Conservation (phyloP, 139 green algal genomes). For the Coelastrella sp. region DNA sequence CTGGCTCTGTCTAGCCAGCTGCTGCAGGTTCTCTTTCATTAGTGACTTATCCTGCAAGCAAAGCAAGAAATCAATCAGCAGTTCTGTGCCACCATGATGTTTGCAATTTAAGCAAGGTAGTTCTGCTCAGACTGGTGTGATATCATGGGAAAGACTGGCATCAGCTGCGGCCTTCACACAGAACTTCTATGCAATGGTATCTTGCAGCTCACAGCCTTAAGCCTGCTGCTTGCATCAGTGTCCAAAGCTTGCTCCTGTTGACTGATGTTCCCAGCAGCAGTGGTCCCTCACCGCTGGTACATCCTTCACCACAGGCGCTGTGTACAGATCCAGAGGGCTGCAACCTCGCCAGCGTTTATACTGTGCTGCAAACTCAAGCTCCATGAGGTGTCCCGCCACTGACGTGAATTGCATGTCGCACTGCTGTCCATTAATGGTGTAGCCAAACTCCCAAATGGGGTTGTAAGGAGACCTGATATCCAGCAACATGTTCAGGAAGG, state of each 20-base stretch:
- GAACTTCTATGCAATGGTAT: no score
- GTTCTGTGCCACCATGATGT: background rate
- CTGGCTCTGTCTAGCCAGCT: constrained; percentile 71
- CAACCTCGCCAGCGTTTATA: constrained; percentile 37
- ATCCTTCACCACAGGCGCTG: constrained; percentile 40
- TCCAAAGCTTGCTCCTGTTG: no score
- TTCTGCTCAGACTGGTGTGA: no score
- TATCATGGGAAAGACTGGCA: no score
- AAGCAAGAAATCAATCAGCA: background rate
- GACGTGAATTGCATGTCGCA: constrained; percentile 94
- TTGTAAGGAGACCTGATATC: constrained; percentile 82
- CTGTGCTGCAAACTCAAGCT: constrained; percentile 82
- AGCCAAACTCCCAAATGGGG: constrained; percentile 86
- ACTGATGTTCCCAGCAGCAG: no score
- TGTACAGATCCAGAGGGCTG: constrained; percentile 45
- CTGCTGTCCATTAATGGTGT: constrained; percentile 71
- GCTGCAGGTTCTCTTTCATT: constrained; percentile 82
- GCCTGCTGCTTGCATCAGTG: no score
- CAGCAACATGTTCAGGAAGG: no score
- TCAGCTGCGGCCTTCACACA: no score
- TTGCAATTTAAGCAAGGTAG: no score
- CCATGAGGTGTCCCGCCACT: constrained; percentile 94
- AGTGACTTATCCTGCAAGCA: constrained; percentile 73
- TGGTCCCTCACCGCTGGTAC: constrained; percentile 32
- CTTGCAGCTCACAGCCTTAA: no score